Base-by-base conservation (phyloP, 2,329 filamentous ascomycete genomes). In the Teratosphaeria destructans region DNA sequence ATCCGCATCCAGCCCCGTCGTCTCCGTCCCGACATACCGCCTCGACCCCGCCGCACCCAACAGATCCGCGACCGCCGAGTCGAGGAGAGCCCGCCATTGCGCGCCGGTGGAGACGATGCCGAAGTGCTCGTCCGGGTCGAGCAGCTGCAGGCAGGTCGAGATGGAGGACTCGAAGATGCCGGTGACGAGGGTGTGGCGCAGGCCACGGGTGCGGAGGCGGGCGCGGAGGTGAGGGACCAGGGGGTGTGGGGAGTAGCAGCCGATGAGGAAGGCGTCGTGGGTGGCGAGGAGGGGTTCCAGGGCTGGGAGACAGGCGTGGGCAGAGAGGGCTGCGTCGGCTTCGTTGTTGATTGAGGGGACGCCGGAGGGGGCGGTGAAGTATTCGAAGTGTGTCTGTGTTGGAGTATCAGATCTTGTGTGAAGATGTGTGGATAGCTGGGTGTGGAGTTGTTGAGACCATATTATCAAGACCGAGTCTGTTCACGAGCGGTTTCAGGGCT, bases 141-240 rank as follows among this genome's bases (percentile, higher is more conserved):
- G 74, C 57, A 79, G 63, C 56, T 86, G 82, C 10, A 92, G 70
- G 2, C 85, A 82, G 0, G 84, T 78, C 2, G 85, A 76, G 14
- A 96, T 79, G 67, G 87, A 90, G 0, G 90, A 88, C 73, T 96
- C 92, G 68, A 96, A 94, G 59, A 97, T 96, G 5, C 93, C 92
- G 0, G 84, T 86, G 5, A 90, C 86, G 37, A 84, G 81, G 73
- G 76, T 82, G 3, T 43, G 37, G 5, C 37, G 5, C 16, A 5
- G 14, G 37, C 2, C 11, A 43, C 2, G 11, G 16, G 35, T 14
- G 35, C 11, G 5, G 37, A 60, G 23, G 54, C 53, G 14, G 68
- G 47, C 8, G 11, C 72, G 73, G 57, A 72, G 67, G 1, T 70
- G 63, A 12, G 77, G 73, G 0, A 95, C 89, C 0, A 96, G 81